Conservation (phyloP, 164 flowering plant species). For the Umbellularia californica region DNA sequence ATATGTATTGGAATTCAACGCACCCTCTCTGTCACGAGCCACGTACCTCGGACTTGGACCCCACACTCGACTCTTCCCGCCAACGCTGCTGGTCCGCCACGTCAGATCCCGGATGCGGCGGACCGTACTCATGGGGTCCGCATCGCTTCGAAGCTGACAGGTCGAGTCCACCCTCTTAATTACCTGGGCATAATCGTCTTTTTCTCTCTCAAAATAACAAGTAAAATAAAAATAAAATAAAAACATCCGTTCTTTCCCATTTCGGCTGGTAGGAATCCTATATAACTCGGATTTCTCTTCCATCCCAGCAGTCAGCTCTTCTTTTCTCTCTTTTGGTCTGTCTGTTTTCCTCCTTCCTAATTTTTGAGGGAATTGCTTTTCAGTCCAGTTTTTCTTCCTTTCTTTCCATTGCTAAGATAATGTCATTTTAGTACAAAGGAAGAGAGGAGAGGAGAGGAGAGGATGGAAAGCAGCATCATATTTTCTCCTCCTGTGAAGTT, state of each 20-base stretch:
- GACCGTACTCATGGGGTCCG: background rate
- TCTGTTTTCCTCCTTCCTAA: background rate
- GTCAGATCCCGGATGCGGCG: background rate
- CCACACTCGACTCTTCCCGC: background rate
- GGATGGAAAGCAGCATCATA: background rate
- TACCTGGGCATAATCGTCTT: background rate
- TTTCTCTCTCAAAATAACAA: background rate
- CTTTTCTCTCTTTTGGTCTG: too few relatives aligned
- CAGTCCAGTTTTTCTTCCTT: background rate
- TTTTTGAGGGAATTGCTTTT: background rate
- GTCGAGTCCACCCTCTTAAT: background rate
- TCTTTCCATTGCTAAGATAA: background rate
- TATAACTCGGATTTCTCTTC: background rate
- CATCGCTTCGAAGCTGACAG: background rate
- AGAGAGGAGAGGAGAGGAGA: background rate
- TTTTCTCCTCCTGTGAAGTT: conserved; percentile 29
- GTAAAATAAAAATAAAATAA: too few relatives aligned
- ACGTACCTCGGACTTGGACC: background rate
- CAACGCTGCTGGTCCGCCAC: background rate
- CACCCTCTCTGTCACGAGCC: background rate
- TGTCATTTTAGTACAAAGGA: background rate
- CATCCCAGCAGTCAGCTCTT: background rate
- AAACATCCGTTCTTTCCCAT: background rate
- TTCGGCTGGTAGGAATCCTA: background rate
- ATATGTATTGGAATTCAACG: background rate